Base-by-base conservation (phyloP, 306 rosid genomes). In the Citrullus colocynthis region DNA sequence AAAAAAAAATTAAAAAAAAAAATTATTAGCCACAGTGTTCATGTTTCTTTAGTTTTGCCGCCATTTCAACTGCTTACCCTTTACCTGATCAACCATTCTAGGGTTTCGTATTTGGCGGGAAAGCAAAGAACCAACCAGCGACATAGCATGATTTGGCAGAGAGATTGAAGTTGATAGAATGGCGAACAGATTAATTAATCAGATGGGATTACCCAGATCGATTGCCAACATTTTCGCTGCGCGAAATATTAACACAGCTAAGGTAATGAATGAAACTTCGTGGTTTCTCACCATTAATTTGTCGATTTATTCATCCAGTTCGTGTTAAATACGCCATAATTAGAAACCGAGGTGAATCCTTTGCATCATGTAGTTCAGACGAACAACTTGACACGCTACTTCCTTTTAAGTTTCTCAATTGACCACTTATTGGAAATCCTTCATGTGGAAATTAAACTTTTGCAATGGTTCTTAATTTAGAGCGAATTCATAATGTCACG, bases 181-280 rank as follows among this genome's bases (percentile, higher is more conserved):
- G 96, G 94, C 93, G 86, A 89, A 86, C 85, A 91, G 88, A 83
- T 88, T 85, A 78, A 89, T 93, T 84, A 83, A 80, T 76, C 89
- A 90, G 82, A 85, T 90, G 92, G 90, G 89, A 36, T 80, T 93
- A 78, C 92, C 93, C 67, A 88, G 80, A 83, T 81, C 91, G 83
- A 86, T 89, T 24, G 86, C 89, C 58, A 87, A 91, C 64, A 78
- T 93, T 82, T 93, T 93, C 82, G 75, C 93, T 36, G 98, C 93
- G 80, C 96, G 96, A 28, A 91, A 89, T 82, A 84, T 93, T 66
- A 82, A 85, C 88, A 91, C 97, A 60, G 91, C 96, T 85, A 85
- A 93, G 93, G 97, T 87, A 77, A 18, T 9, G 8, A 20, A 20
- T 6, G 37, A 48, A 52, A 15, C 61, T 30, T 71, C 24, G 76